Evolutionary conservation across 495 filamentous ascomycete species (phyloP), one percentile per base, ranked within the genome.

Genomic region (Penicillium chermesinum): DNA sequence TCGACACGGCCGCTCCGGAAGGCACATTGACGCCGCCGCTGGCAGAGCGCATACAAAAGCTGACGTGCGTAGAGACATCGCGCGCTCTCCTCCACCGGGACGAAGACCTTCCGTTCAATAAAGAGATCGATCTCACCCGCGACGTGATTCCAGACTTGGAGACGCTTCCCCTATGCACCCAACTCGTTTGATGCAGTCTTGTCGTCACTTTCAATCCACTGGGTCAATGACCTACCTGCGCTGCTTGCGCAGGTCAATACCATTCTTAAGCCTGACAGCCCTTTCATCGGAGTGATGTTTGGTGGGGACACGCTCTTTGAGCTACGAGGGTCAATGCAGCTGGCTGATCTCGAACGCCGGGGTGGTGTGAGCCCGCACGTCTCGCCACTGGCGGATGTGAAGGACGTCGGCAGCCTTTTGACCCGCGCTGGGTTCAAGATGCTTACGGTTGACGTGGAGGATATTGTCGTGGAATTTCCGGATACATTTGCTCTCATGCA

Each of bases 401-500:
- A 87, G 7, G 94, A 99, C 65, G 80, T 96, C 1, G 94, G 91
- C 3, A 90, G 89, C 2, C 70, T 99, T 49, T 63, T 99, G 52
- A 85, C 84, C 54, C 81, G 81, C 48, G 89, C 91, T 1, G 90
- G 93, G 21, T 97, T 97, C 70, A 90, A 88, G 71, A 83, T 99
- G 78, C 72, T 96, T 49, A 99, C 94, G 10, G 88, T 99, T 0
- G 94, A 99, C 58, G 87, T 97, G 16, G 94, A 97, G 67, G 94
- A 99, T 63, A 90, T 99, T 39, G 77, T 96, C 25, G 87, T 99
- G 9, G 89, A 95, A 62, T 99, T 88, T 61, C 94, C 94, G n/a
- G 80, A 91, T 69, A 84, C 80, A 0, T 95, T 95, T 69, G 83
- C 87, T 17, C 73, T 99, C 47, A 95, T 97, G 90, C 67, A 78